Base-by-base conservation (phyloP, 768 basidiomycete species). In the Termitomyces sp. region DNA sequence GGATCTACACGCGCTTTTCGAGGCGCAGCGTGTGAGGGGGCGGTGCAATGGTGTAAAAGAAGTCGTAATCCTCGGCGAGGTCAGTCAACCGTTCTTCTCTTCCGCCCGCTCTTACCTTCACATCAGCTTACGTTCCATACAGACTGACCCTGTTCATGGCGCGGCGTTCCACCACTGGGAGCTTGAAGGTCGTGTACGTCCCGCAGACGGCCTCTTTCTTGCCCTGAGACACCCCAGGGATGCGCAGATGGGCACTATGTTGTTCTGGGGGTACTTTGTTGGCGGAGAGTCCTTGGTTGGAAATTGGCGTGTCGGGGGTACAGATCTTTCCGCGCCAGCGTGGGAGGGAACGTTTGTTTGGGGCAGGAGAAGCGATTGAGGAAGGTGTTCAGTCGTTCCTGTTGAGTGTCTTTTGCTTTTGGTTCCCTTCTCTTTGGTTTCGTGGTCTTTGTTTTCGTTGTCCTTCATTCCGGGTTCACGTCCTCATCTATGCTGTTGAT, bases 231-330 rank as follows among this genome's bases (percentile, higher is more conserved):
- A 44, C 13, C 28, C 51, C 3, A 16, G 13, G 26, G 33, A 57
- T 51, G 41, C 15, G 37, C 31, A 3, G 9, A 44, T 36, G 22
- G 28, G 39, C 22, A 52, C 48, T 7, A 41, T 73, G 64, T 76
- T 90, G 42, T 85, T 90, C 62, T 87, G 83, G 33, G 90, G 90
- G 5, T 91, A 90, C 66, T 60, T 92, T 48, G 78, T 86, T 6
- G 87, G 82, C 0, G 81, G 80, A 9, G 70, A 79, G 57, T 87
- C 80, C 56, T 81, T 90, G 59, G 86, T 88, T 16, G 90, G 90
- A 5, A 85, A 83, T 56, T 90, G 89, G 90, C 76, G 89, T 47
- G 72, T 74, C 63, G 79, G 77, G 39, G 68, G 66, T 54, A 73
- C 66, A 57, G 79, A 81, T 45, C 72, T 75, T 3, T 66, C 75